Evolutionary conservation across 2,329 filamentous ascomycete species (phyloP), one percentile per base, ranked within the genome.

Genomic region (Uncinocarpus reesii): DNA sequence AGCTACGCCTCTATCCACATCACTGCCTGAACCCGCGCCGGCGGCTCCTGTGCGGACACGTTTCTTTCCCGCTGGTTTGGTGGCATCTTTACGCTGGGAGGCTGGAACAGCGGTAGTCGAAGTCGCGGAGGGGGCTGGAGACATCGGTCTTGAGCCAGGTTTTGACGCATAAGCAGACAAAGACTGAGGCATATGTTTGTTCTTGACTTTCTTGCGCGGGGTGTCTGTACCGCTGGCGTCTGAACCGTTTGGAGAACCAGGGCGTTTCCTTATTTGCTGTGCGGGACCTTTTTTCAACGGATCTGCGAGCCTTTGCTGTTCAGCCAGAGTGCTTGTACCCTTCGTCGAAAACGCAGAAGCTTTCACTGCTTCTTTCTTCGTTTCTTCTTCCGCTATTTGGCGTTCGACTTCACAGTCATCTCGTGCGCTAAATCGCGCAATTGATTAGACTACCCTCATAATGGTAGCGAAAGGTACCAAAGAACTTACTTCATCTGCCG

Each of bases 141-240:
- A 75, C 67, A 53, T 75, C 74, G 55, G 89, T 76, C 67, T 84
- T 80, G 64, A 70, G 7, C 52, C 58, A 16, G 66, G 62, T 50
- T 66, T 63, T 23, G 62, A 56, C 11, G 52, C 35, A n/a, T 50
- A 35, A 18, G 49, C 45, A 11, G 51, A 50, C 3, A 42, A 42
- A 3, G 58, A 55, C 41, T 64, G 64, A 3, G 58, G 49, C 8
- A 56, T 54, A 53, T 79, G 76, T 62, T 83, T 84, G 69, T 83
- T 85, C 61, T 84, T 79, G 62, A 77, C 78, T 70, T 86, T 86
- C 68, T 92, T 88, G 55, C 84, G 83, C 20, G 81, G 79, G 0
- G 86, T 90, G 63, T 96, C 90, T 57, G 89, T 93, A 46, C 87
- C 90, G 62, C 87, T 94, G 7, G 87, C 87, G 62, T 96, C 90